These are phyloP conservation scores for Apium graveolens DNA, from an alignment of 129 eudicot genomes.

Conservation along the genomic window DNA sequence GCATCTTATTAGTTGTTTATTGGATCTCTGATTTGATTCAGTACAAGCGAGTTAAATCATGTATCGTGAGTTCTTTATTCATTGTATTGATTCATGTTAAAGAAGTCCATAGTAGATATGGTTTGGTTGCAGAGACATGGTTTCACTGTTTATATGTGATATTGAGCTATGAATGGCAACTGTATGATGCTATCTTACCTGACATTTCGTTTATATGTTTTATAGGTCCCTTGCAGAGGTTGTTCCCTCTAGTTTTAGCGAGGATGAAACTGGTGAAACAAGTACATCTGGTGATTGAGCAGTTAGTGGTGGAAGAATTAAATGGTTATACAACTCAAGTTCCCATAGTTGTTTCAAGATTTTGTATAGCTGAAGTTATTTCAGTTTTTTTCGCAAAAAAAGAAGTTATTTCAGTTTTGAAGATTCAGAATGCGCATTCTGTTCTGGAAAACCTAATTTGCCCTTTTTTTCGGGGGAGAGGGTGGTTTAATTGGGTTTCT, in stretches of 20 bases:
- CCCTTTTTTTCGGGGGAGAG: too few relatives aligned
- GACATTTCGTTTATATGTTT: constrained; percentile 6
- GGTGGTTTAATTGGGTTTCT: not conserved
- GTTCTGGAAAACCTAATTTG: not conserved
- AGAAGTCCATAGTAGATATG: not conserved
- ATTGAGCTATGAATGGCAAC: not conserved
- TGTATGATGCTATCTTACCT: not conserved
- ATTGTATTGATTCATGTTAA: not conserved
- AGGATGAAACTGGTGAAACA: constrained; percentile 78
- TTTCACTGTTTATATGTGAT: not conserved
- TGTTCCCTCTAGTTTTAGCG: constrained; percentile 66
- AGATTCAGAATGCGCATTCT: not conserved
- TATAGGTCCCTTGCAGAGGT: constrained; percentile 42
- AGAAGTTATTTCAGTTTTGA: not conserved
- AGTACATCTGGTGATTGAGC: constrained; percentile 51
- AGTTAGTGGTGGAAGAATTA: not conserved
- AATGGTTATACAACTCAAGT: not conserved
- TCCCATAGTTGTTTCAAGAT: not conserved
- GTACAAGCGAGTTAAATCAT: not conserved
- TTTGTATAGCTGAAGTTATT: not conserved
- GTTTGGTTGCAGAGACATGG: not conserved
- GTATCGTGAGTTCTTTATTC: not conserved
- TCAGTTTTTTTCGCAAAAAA: too few relatives aligned
- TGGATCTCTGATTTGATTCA: not conserved
- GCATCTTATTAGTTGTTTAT: not conserved